Evolutionary conservation across 176 grass and related monocot species (phyloP).

Genomic region (Urochloa ruziziensis): DNA sequence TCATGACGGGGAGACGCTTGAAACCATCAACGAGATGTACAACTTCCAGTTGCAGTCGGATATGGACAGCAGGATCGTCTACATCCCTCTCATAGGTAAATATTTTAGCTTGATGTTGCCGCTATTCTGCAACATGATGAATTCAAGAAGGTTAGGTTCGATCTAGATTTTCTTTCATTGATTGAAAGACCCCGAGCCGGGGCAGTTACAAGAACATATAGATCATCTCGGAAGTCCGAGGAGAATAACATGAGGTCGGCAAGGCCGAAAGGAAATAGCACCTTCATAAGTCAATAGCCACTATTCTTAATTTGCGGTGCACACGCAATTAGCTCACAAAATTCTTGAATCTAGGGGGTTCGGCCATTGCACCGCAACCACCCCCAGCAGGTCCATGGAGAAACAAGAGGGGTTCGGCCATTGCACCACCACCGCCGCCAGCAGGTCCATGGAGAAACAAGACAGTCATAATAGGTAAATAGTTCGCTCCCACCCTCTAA

Average conservation of each 20-base stretch:
- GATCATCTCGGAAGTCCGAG: no score
- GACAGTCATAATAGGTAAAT: background rate
- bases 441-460: no score
- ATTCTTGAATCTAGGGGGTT: background rate
- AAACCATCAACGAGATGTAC: constrained; percentile 10
- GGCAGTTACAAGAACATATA: no score
- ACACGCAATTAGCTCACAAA: background rate
- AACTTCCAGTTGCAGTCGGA: constrained; percentile 29
- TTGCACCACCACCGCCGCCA: no score
- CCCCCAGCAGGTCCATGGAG: background rate
- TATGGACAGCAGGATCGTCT: constrained; percentile 42
- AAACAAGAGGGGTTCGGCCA: no score
- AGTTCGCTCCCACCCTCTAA: background rate
- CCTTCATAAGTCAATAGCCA: no score
- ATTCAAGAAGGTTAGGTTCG: background rate
- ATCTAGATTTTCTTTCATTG: background rate
- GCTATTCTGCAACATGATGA: background rate
- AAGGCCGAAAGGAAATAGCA: no score
- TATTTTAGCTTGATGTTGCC: background rate
- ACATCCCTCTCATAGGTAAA: constrained; percentile 70
- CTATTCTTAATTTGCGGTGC: background rate
- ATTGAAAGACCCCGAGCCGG: no score
- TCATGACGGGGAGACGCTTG: constrained; percentile 35
- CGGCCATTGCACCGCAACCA: background rate
- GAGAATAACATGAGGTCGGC: no score